Percentiles rank a stretch among this genome's conserved stretches.
Conservation (phyloP, 371 early-diverging fungal genomes). For the Apophysomyces trapeziformis region DNA sequence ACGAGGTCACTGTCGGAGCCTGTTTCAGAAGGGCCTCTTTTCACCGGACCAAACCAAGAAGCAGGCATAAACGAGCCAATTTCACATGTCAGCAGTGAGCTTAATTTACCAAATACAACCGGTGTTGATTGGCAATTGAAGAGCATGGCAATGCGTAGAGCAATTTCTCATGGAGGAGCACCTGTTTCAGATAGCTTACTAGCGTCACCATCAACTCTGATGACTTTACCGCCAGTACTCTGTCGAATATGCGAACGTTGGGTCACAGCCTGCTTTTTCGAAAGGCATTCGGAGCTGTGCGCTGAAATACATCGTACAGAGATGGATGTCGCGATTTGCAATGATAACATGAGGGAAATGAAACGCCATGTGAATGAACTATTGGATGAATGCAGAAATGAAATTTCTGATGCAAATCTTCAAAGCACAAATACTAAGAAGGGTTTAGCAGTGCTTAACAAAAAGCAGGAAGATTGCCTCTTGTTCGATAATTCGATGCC, state of each 20-base stretch:
- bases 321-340: constrained; percentile 73
- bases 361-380: constrained; percentile 54
- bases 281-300: constrained; percentile 77
- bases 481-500: constrained; percentile 27
- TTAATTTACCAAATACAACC: background rate
- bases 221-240: constrained; percentile 54
- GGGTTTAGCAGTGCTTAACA: background rate
- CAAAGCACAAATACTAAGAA: background rate
- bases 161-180: constrained; percentile 32
- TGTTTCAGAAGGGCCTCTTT: background rate
- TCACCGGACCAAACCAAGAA: background rate
- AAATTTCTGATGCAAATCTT: background rate
- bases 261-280: constrained; percentile 78
- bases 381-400: constrained; percentile 34
- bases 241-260: constrained; percentile 85
- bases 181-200: constrained; percentile 18
- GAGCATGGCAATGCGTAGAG: constrained; percentile 22
- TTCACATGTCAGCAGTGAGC: background rate
- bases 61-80: background rate
- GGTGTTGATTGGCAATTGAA: constrained; percentile 19
- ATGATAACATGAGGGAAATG: constrained; percentile 73
- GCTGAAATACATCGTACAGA: constrained; percentile 79
- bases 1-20: constrained; percentile 4
- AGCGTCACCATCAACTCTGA: constrained; percentile 25
- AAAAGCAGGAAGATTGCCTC: constrained; percentile 16